A percentile compares a stretch with the other conserved stretches of the same genome.
Conservation (phyloP, 2,329 filamentous ascomycete species). For the Alternaria ventricosa region DNA sequence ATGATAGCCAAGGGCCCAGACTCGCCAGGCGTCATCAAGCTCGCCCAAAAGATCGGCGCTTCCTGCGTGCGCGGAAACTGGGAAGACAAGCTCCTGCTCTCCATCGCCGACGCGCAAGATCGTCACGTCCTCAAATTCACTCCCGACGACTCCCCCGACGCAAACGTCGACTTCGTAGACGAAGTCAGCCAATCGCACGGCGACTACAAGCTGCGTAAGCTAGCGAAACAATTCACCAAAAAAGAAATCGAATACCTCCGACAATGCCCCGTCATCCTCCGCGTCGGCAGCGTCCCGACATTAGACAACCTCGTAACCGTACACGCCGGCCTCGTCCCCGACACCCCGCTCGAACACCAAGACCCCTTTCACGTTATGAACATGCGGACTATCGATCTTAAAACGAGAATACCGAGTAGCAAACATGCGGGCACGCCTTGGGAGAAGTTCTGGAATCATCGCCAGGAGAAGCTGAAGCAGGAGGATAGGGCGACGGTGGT, state of each 20-base stretch:
- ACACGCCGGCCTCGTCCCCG: slow-evolving; percentile 85
- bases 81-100: slow-evolving; percentile 82
- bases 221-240: slow-evolving; percentile 63
- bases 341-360: slow-evolving; percentile 70
- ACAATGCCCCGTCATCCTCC: slow-evolving; percentile 77
- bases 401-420: slow-evolving; percentile 63
- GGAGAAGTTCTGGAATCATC: slow-evolving; percentile 65
- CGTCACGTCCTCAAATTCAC: slow-evolving; percentile 26
- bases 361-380: slow-evolving; percentile 88
- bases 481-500: slow-evolving; percentile 69
- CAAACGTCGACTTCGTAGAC: slow-evolving; percentile 37
- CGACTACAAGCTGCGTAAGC: slow-evolving; percentile 54
- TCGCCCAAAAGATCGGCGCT: slow-evolving; percentile 75
- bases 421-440: slow-evolving; percentile 67
- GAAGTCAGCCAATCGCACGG: slow-evolving; percentile 41
- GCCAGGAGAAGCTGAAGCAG: slow-evolving; percentile 42
- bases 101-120: slow-evolving; percentile 56
- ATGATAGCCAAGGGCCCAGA: slow-evolving; percentile 80
- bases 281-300: slow-evolving; percentile 66
- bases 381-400: slow-evolving; percentile 79
- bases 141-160: slow-evolving; percentile 41
- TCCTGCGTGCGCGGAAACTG: slow-evolving; percentile 90
- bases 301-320: slow-evolving; percentile 75
- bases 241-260: slow-evolving; percentile 74
- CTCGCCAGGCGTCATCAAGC: slow-evolving; percentile 75